Conservation (phyloP, 257 asterid species). For the Solanum sparsipilum region DNA sequence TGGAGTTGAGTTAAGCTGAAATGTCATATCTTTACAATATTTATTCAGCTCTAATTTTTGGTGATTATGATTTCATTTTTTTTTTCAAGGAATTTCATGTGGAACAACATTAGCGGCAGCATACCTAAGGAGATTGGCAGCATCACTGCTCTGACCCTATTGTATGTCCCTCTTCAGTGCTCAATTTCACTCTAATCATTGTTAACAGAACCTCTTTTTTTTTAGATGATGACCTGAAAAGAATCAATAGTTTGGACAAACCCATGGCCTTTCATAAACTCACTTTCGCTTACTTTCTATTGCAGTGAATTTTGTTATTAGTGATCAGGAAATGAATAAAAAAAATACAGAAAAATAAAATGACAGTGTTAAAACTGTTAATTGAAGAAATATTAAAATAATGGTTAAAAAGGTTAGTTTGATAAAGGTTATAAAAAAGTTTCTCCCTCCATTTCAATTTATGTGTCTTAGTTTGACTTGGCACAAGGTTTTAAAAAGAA, state of each 20-base stretch:
- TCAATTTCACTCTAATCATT: background rate
- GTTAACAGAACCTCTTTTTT: background rate
- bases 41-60: background rate
- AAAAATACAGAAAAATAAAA: background rate
- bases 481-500: too few relatives aligned
- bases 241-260: background rate
- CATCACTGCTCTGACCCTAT: conserved; percentile 38
- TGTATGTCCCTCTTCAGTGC: conserved; percentile 35
- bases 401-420: background rate
- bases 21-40: too few relatives aligned
- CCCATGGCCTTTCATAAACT: background rate
- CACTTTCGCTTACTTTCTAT: background rate
- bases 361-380: background rate
- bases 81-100: conserved; percentile 69
- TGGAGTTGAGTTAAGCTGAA: too few relatives aligned
- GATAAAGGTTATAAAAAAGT: background rate
- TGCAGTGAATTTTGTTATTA: background rate
- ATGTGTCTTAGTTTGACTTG: background rate
- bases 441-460: too few relatives aligned
- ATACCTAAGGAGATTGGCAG: conserved; percentile 93
- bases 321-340: background rate
- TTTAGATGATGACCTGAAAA: background rate
- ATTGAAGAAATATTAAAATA: background rate
- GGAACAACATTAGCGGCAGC: conserved; percentile 66
- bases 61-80: background rate